A percentile compares a stretch with the other conserved stretches of the same genome.
Conservation (phyloP, 75 land plant genomes). For the Azolla pinnata region DNA sequence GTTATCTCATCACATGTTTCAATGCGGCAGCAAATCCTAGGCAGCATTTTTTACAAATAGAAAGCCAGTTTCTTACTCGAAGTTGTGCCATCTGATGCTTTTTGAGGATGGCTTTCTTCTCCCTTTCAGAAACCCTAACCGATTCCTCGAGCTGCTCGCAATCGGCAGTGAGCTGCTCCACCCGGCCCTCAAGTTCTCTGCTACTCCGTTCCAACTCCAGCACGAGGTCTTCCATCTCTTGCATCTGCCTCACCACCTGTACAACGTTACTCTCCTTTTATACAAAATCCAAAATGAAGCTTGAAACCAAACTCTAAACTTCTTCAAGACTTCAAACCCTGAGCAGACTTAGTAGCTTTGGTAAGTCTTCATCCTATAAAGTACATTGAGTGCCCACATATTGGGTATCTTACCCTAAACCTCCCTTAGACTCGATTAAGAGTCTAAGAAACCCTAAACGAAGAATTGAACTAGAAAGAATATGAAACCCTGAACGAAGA, state of each 20-base stretch:
- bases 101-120: neutral
- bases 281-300: too few relatives aligned
- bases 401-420: neutral
- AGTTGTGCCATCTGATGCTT: constrained; percentile 5
- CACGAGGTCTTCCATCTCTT: neutral
- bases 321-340: too few relatives aligned
- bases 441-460: neutral
- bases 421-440: too few relatives aligned
- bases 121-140: neutral
- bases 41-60: neutral
- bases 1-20: neutral
- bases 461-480: neutral
- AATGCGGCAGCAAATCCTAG: neutral
- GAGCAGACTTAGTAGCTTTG: too few relatives aligned
- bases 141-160: neutral
- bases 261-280: too few relatives aligned
- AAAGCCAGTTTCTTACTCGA: neutral
- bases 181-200: neutral
- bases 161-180: neutral
- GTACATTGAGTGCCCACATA: neutral
- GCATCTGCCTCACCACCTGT: neutral
- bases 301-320: too few relatives aligned
- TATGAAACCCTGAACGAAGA: neutral
- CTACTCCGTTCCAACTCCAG: neutral
- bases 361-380: too few relatives aligned